Percentiles rank a stretch among this genome's conserved stretches.
Conservation (phyloP, 495 filamentous ascomycete species). For the Penicillium antarcticum region DNA sequence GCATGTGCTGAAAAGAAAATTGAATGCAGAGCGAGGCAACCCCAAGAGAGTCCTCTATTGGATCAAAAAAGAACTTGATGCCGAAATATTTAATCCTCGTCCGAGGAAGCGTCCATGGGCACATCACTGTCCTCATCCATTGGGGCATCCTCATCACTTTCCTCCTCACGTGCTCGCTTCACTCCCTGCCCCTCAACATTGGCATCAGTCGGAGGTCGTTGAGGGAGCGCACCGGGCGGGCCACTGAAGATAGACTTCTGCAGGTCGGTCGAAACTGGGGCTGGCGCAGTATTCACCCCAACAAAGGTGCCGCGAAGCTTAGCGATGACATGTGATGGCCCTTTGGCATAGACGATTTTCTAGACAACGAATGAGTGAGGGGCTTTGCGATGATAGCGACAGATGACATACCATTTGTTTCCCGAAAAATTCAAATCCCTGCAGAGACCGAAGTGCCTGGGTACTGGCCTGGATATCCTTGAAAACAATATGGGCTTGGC, state of each 20-base stretch:
- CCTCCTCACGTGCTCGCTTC: constrained; percentile 72
- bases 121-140: constrained; percentile 70
- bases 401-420: constrained; percentile 69
- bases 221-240: constrained; percentile 49
- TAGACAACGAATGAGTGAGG: constrained; percentile 28
- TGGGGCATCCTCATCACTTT: constrained; percentile 64
- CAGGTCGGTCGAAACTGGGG: constrained; percentile 65
- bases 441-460: constrained; percentile 81
- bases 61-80: too few species aligned
- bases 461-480: constrained; percentile 82
- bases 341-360: constrained; percentile 87
- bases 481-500: constrained; percentile 91
- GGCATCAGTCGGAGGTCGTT: constrained; percentile 35
- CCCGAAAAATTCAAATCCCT: constrained; percentile 85
- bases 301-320: constrained; percentile 89
- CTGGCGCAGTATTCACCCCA: constrained; percentile 46
- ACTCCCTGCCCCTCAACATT: constrained; percentile 41
- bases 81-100: constrained; percentile 41
- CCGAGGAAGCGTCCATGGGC: constrained; percentile 53
- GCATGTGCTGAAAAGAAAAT: constrained; percentile 4
- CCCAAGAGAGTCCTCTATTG: too few species aligned
- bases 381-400: neutral
- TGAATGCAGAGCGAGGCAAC: too few species aligned
- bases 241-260: constrained; percentile 81
- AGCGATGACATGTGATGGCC: constrained; percentile 77